Base-by-base conservation (phyloP, 2,329 filamentous ascomycete genomes). In the Blastomyces parvus region DNA sequence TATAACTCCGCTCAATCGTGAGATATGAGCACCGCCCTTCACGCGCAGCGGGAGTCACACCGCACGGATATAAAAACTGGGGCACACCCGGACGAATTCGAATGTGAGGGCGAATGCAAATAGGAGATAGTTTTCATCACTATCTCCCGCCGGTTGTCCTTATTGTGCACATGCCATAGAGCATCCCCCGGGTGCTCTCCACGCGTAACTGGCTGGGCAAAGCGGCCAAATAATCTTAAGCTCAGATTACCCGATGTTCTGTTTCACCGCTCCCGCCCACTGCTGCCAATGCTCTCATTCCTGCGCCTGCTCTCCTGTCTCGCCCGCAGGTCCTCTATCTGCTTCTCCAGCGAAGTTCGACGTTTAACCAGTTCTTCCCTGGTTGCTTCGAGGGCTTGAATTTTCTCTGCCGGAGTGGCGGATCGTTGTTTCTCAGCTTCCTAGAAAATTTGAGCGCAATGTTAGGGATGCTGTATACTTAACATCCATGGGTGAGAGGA, bases 281-380 rank as follows among this genome's bases (percentile, higher is more conserved):
- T 38, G 33, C 13, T 57, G 2, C 46, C 38, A 17, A 27, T 44
- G 25, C 25, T 50, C 33, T 46, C 46, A 33, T 36, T 38, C 36
- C 33, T 48, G 33, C 46, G 27, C 66, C 74, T 77, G 40, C 75
- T 76, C 25, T 74, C 69, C 30, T 75, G 72, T 58, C 77, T 78
- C 30, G 72, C 72, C 53, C 81, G 76, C 59, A 83, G 60, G 64
- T 81, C 78, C n/a, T 73, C 75, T 61, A 87, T 80, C 70, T 87
- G 86, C 66, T 73, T 78, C 70, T 86, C 81, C 60, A 87, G 69
- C 59, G 80, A 81, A 7, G 76, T 75, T 70, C 78, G 83, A 69
- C 83, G 83, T 7, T 72, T 69, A 1, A 82, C 70, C 17, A 87
- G 72, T 42, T 78, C 78, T n/a, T 78, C 74, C 55, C 81, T 79